These are phyloP conservation scores for Isochrysis galbana DNA, from an alignment of 78 protist genomes.

Conservation along the genomic window DNA sequence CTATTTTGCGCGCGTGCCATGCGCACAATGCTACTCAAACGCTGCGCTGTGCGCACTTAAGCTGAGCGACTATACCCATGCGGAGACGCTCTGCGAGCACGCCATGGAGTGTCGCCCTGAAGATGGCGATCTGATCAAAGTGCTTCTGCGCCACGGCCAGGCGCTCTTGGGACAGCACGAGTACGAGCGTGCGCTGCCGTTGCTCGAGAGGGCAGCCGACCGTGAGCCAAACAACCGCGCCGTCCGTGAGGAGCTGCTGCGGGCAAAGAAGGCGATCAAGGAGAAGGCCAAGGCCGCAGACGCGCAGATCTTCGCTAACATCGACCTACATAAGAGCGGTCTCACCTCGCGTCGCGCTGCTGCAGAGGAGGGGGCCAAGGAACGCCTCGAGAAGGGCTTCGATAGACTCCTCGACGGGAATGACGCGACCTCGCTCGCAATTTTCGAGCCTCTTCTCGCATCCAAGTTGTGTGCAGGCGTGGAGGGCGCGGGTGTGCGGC, in stretches of 20 bases:
- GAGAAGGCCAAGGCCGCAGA: background rate
- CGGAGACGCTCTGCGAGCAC: background rate
- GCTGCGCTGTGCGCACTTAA: background rate
- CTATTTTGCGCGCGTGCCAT: background rate
- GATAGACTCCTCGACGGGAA: background rate
- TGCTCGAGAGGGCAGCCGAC: background rate
- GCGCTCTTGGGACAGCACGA: background rate
- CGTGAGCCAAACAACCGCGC: background rate
- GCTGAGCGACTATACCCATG: background rate
- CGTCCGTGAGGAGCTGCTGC: background rate
- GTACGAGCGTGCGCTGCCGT: background rate
- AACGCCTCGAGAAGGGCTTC: background rate
- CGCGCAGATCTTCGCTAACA: background rate
- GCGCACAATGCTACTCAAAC: constrained; percentile 5
- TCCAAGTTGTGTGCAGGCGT: background rate
- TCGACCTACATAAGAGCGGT: background rate
- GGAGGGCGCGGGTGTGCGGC: background rate
- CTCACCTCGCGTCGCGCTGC: background rate
- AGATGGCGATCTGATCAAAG: background rate
- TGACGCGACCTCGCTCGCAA: background rate
- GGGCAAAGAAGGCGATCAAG: background rate
- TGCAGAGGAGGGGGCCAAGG: background rate
- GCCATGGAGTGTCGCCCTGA: background rate
- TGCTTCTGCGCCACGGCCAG: constrained; percentile 6
- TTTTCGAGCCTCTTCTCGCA: background rate